Base-by-base conservation (phyloP, 331 rosid genomes). In the Pyracantha coccinea region DNA sequence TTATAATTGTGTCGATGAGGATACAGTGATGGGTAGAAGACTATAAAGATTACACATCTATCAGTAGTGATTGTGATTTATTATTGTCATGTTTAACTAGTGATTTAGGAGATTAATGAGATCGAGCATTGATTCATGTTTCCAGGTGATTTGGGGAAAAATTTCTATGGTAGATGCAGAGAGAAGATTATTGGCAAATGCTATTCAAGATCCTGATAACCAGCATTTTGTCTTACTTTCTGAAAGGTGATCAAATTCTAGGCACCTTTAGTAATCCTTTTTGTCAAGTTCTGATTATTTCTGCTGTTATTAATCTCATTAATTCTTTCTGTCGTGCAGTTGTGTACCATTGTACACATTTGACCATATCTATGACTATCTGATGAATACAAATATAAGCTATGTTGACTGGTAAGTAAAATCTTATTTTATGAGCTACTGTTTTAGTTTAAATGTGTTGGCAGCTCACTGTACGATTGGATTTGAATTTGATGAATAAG, bases 121-220 rank as follows among this genome's bases (percentile, higher is more conserved):
- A 72, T 35, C 17, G 57, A 66, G 76, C 27, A 27, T 23, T 31
- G 13, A 52, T 58, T 78, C 68, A 82, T 82, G 81, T 78, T 63
- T 85, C 71, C 89, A 96, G 99, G 98, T 96, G 71, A 81, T 96
- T 38, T 96, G 99, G 99, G 99, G 99, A 21, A 96, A 89, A 83
- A 96, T 92, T 82, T 89, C 99, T 54, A 96, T 96, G 99, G 86
- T 96, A 58, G 98, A 92, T 84, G 99, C 99, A n/a, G 99, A 96
- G 91, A 92, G 89, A 80, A 83, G 99, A 78, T 77, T 96, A 75
- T 78, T 96, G 82, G 94, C 94, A 65, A 79, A 80, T 76, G 99
- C 99, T 75, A 96, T 96, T 67, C 84, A 90, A 70, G 98, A 96
- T 91, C 87, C 86, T 53, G 90, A 88, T 75, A 96, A 96, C 83